A percentile compares a stretch with the other conserved stretches of the same genome.
phyloP scores from a whole-genome alignment of 2,329 filamentous ascomycete genomes.

The Pyrenophora teres region DNA sequence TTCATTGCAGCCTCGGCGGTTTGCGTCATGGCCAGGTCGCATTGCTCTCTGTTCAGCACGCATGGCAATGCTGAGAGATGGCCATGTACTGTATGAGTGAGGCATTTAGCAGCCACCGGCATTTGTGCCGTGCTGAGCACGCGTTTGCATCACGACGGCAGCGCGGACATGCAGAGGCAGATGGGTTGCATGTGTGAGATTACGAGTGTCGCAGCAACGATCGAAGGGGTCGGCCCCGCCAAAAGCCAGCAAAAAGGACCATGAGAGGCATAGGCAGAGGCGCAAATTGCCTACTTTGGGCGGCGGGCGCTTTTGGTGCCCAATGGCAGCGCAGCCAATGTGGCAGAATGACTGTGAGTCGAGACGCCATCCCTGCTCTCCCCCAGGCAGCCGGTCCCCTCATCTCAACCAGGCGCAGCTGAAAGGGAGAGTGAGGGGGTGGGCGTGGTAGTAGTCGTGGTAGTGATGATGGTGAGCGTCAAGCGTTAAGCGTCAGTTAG shows the following conservation, averaged over 20 bases:
- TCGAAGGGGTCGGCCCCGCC: conserved; percentile 19
- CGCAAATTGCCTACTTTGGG: conserved; percentile 19
- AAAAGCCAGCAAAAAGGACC: conserved; percentile 23
- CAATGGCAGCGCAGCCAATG: conserved; percentile 20
- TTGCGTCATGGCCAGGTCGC: conserved; percentile 23
- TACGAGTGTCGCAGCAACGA: conserved; percentile 20
- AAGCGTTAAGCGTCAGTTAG: background rate
- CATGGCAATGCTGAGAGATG: background rate
- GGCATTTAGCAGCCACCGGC: conserved; percentile 16
- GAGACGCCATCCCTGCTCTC: conserved; percentile 12
- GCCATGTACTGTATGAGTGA: conserved; percentile 6
- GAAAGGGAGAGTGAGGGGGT: conserved; percentile 12
- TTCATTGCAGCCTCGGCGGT: conserved; percentile 19
- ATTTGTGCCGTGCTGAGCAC: background rate
- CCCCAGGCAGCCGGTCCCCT: conserved; percentile 13
- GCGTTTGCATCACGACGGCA: conserved; percentile 18
- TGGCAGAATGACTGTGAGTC: conserved; percentile 5
- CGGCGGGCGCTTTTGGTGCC: conserved; percentile 1
- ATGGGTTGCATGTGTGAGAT: conserved; percentile 26
- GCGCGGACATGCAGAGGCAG: conserved; percentile 24
- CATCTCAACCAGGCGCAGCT: conserved; percentile 18
- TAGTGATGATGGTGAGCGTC: conserved; percentile 12
- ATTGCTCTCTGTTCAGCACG: background rate
- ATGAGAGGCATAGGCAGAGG: conserved; percentile 14
- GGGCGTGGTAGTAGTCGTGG: background rate